These are phyloP conservation scores for Sporothrix mexicana DNA, from an alignment of 2,329 filamentous ascomycete species.

Conservation along the genomic window DNA sequence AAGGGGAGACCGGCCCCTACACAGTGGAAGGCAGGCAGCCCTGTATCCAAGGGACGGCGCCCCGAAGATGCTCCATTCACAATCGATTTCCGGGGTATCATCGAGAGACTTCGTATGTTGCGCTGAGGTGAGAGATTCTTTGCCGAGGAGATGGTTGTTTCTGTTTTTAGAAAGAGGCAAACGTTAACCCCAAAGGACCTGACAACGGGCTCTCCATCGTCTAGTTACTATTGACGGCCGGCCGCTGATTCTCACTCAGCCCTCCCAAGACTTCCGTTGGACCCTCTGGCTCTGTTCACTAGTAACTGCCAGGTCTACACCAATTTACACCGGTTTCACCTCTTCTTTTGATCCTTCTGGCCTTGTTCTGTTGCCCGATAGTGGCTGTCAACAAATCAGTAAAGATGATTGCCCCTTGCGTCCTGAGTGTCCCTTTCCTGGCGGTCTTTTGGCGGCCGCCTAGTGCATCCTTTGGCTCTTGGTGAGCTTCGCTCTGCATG, in stretches of 20 bases:
- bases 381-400: not conserved
- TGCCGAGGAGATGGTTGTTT: not conserved
- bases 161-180: constrained; percentile 3
- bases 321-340: not conserved
- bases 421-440: not conserved
- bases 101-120: not conserved
- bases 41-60: not conserved
- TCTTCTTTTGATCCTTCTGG: not conserved
- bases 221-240: not conserved
- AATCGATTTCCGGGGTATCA: not conserved
- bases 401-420: not conserved
- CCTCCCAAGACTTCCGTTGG: not conserved
- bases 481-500: not conserved
- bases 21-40: not conserved
- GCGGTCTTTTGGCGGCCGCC: not conserved
- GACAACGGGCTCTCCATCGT: not conserved
- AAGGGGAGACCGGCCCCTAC: not conserved
- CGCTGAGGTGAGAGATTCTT: constrained; percentile 11
- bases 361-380: not conserved
- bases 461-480: not conserved
- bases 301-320: constrained; percentile 1
- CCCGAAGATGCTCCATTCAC: not conserved
- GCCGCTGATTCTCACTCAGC: constrained; percentile 17
- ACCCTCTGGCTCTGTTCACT: not conserved
- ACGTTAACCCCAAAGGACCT: not conserved